Base-by-base conservation (phyloP, 2,329 filamentous ascomycete genomes). In the Sarocladium strictum region DNA sequence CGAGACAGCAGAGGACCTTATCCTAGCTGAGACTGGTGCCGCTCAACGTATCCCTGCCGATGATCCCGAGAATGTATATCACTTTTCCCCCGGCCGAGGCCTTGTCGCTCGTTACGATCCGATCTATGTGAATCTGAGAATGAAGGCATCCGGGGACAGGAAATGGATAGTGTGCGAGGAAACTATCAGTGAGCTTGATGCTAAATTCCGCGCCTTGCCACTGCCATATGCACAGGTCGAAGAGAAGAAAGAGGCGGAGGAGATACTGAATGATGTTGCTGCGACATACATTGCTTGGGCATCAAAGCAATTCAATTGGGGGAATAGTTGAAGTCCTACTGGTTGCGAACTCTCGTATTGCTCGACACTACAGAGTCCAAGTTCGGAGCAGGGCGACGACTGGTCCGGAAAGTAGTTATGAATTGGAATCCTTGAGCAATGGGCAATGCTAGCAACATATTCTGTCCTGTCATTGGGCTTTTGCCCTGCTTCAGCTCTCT, bases 241-340 rank as follows among this genome's bases (percentile, higher is more conserved):
- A 43, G 40, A 43, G 40, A 43, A 43, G 40, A 43, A 43, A 43
- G 40, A 50, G 45, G 24, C n/a, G 45, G 45, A 50, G 45, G 45
- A 50, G 45, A 32, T 50, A 32, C 45, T 50, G 45, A 50, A 50
- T 33, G 45, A 50, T 32, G 45, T 50, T 19, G 45, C 45, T 50
- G 45, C 45, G 29, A 33, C 24, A 32, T 50, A 50, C 29, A 29
- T 50, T 32, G 45, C 29, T 29, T 50, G 45, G 45, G 45, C 45
- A 50, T 29, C 24, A 33, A 50, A 50, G 45, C 45, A 50, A 33
- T 50, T 50, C 19, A 43, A 43, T 43, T 43, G 40, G 40, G 40
- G 40, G 15, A 43, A 43, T 43, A 43, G 17, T 43, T 43, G 17
- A 43, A 43, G 40, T 43, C 40, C 40, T 43, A 24, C 40, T 43